Evolutionary conservation across 768 basidiomycete species (phyloP).

Genomic region (Antrodiella citrinella): DNA sequence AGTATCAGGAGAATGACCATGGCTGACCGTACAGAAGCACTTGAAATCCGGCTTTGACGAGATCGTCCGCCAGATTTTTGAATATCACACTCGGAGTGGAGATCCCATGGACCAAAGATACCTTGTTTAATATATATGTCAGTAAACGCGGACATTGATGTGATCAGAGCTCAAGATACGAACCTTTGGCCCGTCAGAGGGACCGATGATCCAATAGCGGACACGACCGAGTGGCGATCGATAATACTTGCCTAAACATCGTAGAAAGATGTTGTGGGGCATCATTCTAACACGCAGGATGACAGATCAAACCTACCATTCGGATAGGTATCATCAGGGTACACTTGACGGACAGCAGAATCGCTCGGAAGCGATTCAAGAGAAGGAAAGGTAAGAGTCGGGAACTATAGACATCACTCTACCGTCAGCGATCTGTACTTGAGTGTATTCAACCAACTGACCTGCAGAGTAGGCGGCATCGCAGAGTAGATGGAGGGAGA

Average conservation of each 20-base stretch:
- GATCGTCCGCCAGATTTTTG: slow-evolving; percentile 63
- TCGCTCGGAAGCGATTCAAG: slow-evolving; percentile 17
- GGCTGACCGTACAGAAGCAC: slow-evolving; percentile 66
- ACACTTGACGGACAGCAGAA: slow-evolving; percentile 17
- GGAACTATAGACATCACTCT: slow-evolving; percentile 11
- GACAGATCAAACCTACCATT: slow-evolving; percentile 12
- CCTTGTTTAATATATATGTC: too few species aligned
- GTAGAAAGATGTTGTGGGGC: too few species aligned
- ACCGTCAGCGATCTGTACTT: not conserved
- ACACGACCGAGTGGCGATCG: slow-evolving; percentile 50
- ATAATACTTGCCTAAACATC: slow-evolving; percentile 51
- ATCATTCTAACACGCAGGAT: not conserved
- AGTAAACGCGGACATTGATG: too few species aligned
- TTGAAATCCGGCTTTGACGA: slow-evolving; percentile 51
- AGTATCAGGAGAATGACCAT: not conserved
- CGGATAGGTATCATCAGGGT: slow-evolving; percentile 23
- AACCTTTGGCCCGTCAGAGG: slow-evolving; percentile 61
- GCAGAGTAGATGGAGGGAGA: too few species aligned
- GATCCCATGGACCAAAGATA: slow-evolving; percentile 71
- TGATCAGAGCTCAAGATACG: not conserved
- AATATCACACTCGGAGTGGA: slow-evolving; percentile 69
- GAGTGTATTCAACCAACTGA: not conserved
- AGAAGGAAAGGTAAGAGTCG: slow-evolving; percentile 15
- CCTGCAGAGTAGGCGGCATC: not conserved
- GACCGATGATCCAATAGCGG: slow-evolving; percentile 72